Conservation (phyloP, 768 basidiomycete genomes). For the Trametes meyenii region DNA sequence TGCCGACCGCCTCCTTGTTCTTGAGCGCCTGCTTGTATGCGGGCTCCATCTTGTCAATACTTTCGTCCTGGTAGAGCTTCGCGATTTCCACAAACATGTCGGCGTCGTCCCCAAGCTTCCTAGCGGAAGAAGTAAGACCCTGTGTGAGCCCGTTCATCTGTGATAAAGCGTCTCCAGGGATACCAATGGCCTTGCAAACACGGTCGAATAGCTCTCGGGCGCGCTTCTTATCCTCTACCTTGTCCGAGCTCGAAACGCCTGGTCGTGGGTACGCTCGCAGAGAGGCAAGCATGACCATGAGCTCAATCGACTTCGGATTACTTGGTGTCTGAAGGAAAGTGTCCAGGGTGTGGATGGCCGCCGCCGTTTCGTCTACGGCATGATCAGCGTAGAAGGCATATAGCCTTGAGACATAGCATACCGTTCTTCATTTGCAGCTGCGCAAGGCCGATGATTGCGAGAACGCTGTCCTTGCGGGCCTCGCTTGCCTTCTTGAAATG, state of each 20-base stretch:
- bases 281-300: constrained; percentile 86
- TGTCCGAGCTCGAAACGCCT: constrained; percentile 74
- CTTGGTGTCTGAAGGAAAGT: constrained; percentile 70
- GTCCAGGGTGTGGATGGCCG: constrained; percentile 85
- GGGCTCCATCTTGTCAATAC: constrained; percentile 67
- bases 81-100: constrained; percentile 93
- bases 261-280: constrained; percentile 83
- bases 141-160: constrained; percentile 28
- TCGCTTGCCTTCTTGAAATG: constrained; percentile 71
- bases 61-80: constrained; percentile 84
- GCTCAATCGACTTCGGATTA: constrained; percentile 70
- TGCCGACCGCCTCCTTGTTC: constrained; percentile 52
- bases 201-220: constrained; percentile 86
- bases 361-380: constrained; percentile 73
- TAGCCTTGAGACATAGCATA: constrained; percentile 35
- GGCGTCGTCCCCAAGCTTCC: constrained; percentile 71
- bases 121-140: constrained; percentile 39
- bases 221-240: constrained; percentile 65
- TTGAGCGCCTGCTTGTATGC: constrained; percentile 76
- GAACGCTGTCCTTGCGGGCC: constrained; percentile 70
- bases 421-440: constrained; percentile 87
- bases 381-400: neutral
- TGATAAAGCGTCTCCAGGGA: constrained; percentile 53
- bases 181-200: constrained; percentile 64
- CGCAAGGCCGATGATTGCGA: constrained; percentile 83